Evolutionary conservation across 768 basidiomycete species (phyloP).

Genomic region (Phylloporus rhodoxanthus): DNA sequence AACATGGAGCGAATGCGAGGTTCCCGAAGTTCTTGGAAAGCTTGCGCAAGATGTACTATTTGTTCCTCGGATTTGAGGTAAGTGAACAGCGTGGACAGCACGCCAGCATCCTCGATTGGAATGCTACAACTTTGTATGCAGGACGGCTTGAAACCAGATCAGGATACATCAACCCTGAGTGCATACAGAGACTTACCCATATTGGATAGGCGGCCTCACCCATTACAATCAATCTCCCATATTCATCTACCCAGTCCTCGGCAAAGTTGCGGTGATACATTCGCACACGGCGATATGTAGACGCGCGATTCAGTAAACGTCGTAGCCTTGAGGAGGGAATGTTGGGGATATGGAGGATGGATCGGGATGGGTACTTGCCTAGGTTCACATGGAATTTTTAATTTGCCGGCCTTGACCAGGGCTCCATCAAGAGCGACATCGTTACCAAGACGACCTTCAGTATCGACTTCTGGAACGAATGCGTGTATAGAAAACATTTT

Average conservation of each 20-base stretch:
- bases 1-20: constrained; percentile 41
- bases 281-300: constrained; percentile 36
- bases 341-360: background rate
- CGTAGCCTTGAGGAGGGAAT: constrained; percentile 31
- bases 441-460: constrained; percentile 31
- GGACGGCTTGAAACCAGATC: constrained; percentile 37
- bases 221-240: constrained; percentile 47
- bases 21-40: constrained; percentile 58
- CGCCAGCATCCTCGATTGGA: constrained; percentile 32
- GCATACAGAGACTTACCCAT: constrained; percentile 32
- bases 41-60: constrained; percentile 45
- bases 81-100: constrained; percentile 33
- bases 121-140: constrained; percentile 36
- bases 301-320: constrained; percentile 32
- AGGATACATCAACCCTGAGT: background rate
- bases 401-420: constrained; percentile 28
- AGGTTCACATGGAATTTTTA: constrained; percentile 36
- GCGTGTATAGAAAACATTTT: constrained; percentile 35
- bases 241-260: constrained; percentile 49
- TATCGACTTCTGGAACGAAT: constrained; percentile 36
- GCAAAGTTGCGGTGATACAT: constrained; percentile 34
- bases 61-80: constrained; percentile 44
- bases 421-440: constrained; percentile 21
- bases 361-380: constrained; percentile 26
- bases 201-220: constrained; percentile 60